Conservation (phyloP, 306 rosid species). For the Dalbergia oliveri region DNA sequence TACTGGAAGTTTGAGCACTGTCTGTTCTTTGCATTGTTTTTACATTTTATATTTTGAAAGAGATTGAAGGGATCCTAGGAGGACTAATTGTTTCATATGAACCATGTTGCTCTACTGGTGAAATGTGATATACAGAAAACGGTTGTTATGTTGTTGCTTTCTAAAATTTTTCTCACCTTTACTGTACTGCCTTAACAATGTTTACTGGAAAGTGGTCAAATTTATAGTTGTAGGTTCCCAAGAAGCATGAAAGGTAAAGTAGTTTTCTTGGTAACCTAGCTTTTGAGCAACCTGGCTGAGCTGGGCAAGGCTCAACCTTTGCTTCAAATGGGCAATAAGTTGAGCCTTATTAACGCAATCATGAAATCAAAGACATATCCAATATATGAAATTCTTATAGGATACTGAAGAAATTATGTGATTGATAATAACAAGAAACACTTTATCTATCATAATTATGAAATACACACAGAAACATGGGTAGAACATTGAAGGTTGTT, state of each 20-base stretch:
- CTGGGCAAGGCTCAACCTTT: background rate
- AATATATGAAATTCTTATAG: background rate
- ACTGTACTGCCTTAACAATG: constrained; percentile 13
- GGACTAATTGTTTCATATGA: constrained; percentile 31
- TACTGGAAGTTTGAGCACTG: constrained; percentile 45
- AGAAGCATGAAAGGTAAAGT: background rate
- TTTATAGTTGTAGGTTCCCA: constrained; percentile 6
- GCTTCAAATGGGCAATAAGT: constrained; percentile 14
- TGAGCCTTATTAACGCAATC: background rate
- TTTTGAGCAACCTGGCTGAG: background rate
- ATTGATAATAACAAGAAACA: too few relatives aligned
- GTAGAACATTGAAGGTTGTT: too few relatives aligned
- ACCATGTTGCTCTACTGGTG: constrained; percentile 23
- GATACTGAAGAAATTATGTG: too few relatives aligned
- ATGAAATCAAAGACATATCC: background rate
- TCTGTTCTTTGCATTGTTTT: constrained; percentile 5
- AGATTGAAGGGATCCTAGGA: constrained; percentile 3
- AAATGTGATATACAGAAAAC: background rate
- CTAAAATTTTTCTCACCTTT: constrained; percentile 12
- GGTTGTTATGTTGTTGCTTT: constrained; percentile 2
- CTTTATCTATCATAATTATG: too few relatives aligned
- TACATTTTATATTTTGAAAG: constrained; percentile 31
- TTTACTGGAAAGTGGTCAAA: background rate
- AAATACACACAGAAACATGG: too few relatives aligned
- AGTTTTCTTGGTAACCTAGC: constrained; percentile 31